Base-by-base conservation (phyloP, 257 asterid species). In the Penstemon davidsonii region DNA sequence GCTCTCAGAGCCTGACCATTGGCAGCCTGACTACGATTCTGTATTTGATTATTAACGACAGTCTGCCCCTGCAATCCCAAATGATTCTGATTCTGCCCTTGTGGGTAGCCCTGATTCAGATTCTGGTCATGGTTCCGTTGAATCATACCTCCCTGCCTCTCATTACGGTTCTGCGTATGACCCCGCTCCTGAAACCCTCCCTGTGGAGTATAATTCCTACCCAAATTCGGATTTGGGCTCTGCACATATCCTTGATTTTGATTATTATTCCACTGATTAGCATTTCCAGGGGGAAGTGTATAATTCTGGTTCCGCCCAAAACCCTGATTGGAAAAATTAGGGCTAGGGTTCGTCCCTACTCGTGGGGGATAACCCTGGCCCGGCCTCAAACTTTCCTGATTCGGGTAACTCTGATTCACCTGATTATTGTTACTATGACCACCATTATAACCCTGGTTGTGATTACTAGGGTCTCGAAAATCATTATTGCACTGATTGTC, bases 121-220 rank as follows among this genome's bases (percentile, higher is more conserved):
- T 56, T 76, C 66, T 66, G 87, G 51, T 58, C 58, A 65, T 62
- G 61, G 9, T 15, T 77, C 73, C 79, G 64, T 55, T 60, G 83
- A 69, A 70, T 71, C 62, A 51, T 73, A 63, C 80, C 79, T 60
- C 67, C 78, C 71, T 64, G 93, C 50, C 68, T 42, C 63, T 73
- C 76, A 44, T 57, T 55, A 5, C 66, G 60, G 68, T 58, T 80
- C n/a, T 73, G 87, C 3, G 67, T 68, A 74, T 57, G 69, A 33
- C 64, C 71, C 66, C 74, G 87, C 59, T 75, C 77, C 79, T 75
- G 88, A 69, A 70, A 76, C 45, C 84, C 92, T 52, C 79, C 80
- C 50, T 70, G 89, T 3, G 73, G 81, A 37, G 84, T 78, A 75
- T 80, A 63, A 73, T 69, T 75, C 58, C 76, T 76, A 43, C 69